Percentiles rank a stretch among this genome's conserved stretches.
phyloP scores from a whole-genome alignment of 768 basidiomycete genomes.

The Lactarius sp. region DNA sequence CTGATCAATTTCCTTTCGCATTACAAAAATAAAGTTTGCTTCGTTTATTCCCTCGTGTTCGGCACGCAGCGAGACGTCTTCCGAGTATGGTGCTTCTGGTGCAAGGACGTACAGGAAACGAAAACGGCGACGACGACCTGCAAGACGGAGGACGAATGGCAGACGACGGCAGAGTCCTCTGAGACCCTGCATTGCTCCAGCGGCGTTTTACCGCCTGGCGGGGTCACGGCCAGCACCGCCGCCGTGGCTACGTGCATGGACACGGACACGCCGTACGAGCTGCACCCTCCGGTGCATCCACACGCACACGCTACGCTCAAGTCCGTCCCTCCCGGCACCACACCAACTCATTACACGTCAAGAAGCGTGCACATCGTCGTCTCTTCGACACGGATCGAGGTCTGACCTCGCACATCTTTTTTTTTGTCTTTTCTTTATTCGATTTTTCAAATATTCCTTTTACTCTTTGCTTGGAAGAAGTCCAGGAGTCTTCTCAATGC shows the following conservation, averaged over 20 bases:
- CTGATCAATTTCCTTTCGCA: neutral
- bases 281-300: neutral
- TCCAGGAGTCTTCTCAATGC: neutral
- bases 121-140: neutral
- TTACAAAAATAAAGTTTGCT: neutral
- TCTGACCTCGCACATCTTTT: neutral
- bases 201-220: too few species aligned
- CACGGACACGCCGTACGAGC: neutral
- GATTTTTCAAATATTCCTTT: neutral
- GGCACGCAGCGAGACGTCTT: constrained; percentile 15
- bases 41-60: constrained; percentile 17
- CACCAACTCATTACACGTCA: neutral
- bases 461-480: neutral
- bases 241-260: neutral
- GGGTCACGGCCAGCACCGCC: too few species aligned
- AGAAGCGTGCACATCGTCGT: neutral
- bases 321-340: too few species aligned
- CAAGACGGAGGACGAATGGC: neutral
- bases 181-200: neutral
- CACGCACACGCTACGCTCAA: too few species aligned
- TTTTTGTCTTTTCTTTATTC: neutral
- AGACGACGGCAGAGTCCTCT: neutral
- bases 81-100: constrained; percentile 13
- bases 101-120: neutral
- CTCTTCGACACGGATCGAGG: neutral